Evolutionary conservation across 345 rosid species (phyloP).

Genomic region (Schrenkiella parvula): DNA sequence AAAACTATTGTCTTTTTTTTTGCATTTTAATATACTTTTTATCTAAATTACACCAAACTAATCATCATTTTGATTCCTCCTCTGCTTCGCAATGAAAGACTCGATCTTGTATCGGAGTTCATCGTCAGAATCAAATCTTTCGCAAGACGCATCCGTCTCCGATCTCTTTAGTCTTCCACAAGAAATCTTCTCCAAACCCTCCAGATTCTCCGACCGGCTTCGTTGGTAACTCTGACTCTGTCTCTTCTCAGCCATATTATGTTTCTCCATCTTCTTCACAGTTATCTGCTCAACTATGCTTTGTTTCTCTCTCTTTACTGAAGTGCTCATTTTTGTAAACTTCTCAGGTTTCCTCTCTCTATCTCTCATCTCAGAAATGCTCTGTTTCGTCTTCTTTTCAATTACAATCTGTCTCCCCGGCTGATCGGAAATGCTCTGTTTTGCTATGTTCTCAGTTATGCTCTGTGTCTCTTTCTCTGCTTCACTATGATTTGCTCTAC

Average conservation of each 20-base stretch:
- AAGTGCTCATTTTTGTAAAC: neutral
- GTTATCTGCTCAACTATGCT: neutral
- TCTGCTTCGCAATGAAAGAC: conserved; percentile 77
- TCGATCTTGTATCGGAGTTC: conserved; percentile 60
- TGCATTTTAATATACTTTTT: neutral
- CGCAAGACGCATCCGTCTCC: conserved; percentile 36
- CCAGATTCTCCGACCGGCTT: conserved; percentile 47
- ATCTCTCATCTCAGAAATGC: neutral
- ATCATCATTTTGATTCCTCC: conserved; percentile 56
- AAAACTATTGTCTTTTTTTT: neutral
- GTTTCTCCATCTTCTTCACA: conserved; percentile 5
- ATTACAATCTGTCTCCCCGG: neutral
- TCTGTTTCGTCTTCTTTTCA: conserved; percentile 7
- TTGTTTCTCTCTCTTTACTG: neutral
- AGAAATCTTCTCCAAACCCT: conserved; percentile 17
- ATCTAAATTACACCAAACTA: conserved; percentile 30
- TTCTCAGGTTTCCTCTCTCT: conserved; percentile 4
- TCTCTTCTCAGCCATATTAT: neutral
- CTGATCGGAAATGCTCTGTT: neutral
- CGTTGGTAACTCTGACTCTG: conserved; percentile 31
- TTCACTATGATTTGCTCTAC: neutral
- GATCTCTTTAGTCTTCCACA: conserved; percentile 40
- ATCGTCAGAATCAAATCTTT: conserved; percentile 46
- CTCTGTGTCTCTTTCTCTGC: conserved; percentile 1
- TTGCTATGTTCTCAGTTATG: neutral